Percentiles rank a stretch among this genome's conserved stretches.
Evolutionary conservation across 228 moss, liverwort and hornwort species (phyloP).

Genomic region (Sphagnum magellanicum): DNA sequence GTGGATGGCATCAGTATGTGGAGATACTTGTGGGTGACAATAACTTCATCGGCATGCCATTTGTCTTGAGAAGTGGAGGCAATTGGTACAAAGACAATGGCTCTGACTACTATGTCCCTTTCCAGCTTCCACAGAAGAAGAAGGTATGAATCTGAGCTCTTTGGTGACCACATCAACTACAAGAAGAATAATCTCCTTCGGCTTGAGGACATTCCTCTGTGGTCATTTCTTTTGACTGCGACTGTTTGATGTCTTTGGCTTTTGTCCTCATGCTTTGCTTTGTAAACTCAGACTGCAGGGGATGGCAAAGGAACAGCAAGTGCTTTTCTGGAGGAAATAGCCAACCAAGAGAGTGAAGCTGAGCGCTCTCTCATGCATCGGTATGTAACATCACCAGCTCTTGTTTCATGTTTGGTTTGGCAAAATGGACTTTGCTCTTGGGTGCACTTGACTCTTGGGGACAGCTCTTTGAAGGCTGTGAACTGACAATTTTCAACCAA

Average conservation of each 20-base stretch:
- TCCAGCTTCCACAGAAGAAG: constrained; percentile 50
- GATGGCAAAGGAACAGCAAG: constrained; percentile 82
- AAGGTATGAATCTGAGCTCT: constrained; percentile 10
- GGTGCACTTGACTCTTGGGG: background rate
- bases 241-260: background rate
- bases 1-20: constrained; percentile 40
- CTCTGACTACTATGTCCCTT: constrained; percentile 67
- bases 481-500: no score
- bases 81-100: constrained; percentile 95
- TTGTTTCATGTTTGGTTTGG: background rate
- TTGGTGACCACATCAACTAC: no score
- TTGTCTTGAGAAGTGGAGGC: constrained; percentile 68
- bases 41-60: constrained; percentile 78
- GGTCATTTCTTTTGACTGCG: background rate
- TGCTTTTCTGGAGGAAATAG: constrained; percentile 71
- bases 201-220: background rate
- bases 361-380: constrained; percentile 95
- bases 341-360: constrained; percentile 87
- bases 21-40: constrained; percentile 52
- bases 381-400: constrained; percentile 14
- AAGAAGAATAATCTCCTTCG: no score
- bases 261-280: background rate
- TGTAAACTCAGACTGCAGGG: constrained; percentile 39
- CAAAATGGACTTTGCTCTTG: background rate
- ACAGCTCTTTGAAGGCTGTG: no score